These are phyloP conservation scores for Solanum sejunctum DNA, from an alignment of 257 asterid species.

Conservation along the genomic window DNA sequence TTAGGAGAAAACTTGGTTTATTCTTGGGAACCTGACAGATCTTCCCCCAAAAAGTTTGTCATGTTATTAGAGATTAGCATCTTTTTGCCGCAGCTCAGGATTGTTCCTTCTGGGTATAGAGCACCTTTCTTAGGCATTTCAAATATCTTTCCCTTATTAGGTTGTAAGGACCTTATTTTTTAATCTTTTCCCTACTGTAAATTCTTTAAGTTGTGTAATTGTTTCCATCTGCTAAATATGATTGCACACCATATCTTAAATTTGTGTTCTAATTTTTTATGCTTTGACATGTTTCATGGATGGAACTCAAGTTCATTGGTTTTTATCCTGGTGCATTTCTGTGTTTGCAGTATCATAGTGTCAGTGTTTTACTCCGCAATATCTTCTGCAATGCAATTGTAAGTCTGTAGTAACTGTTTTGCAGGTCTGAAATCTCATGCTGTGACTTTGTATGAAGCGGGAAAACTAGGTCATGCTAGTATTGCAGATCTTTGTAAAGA, in stretches of 20 bases:
- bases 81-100: background rate
- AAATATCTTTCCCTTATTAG: background rate
- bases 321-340: background rate
- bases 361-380: background rate
- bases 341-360: background rate
- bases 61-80: background rate
- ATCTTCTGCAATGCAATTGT: background rate
- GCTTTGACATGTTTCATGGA: background rate
- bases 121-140: background rate
- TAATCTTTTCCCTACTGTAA: background rate
- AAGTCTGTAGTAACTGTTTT: background rate
- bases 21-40: background rate
- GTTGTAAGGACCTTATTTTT: background rate
- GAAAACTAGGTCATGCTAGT: conserved; percentile 85
- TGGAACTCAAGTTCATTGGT: background rate
- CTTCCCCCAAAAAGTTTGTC: background rate
- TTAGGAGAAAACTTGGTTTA: background rate
- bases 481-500: conserved; percentile 91
- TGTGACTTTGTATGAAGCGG: conserved; percentile 96
- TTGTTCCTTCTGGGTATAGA: background rate
- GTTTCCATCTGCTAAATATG: background rate
- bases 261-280: background rate
- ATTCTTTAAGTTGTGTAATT: background rate
- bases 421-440: conserved; percentile 97
- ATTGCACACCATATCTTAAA: background rate